These are phyloP conservation scores for Trichosporon ovoides DNA, from an alignment of 1,284 basidiomycete species.

Conservation along the genomic window DNA sequence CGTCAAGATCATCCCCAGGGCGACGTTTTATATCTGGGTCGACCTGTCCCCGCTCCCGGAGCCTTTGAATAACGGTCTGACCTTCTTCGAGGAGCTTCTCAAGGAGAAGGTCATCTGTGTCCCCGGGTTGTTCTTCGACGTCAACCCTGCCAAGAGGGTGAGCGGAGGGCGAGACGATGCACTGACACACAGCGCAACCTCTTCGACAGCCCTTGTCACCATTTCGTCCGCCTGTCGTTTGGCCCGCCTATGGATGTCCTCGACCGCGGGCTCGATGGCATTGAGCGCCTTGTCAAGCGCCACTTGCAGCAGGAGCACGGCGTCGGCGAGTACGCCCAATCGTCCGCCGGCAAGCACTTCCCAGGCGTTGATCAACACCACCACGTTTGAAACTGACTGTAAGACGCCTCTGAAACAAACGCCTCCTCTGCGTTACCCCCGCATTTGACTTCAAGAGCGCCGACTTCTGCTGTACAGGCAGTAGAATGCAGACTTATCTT, in stretches of 20 bases:
- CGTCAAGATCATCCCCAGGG: conserved; percentile 65
- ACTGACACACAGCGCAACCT: conserved; percentile 55
- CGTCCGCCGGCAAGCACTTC: conserved; percentile 17
- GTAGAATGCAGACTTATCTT: too few relatives aligned
- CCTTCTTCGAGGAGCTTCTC: conserved; percentile 90
- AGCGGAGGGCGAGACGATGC: conserved; percentile 34
- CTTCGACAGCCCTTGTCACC: conserved; percentile 85
- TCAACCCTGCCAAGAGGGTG: conserved; percentile 65
- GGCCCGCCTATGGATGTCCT: conserved; percentile 78
- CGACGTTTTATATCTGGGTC: conserved; percentile 89
- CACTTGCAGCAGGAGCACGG: conserved; percentile 24
- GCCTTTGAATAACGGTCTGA: conserved; percentile 81
- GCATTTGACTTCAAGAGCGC: too few relatives aligned
- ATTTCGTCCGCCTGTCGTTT: conserved; percentile 79
- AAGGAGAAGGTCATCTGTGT: conserved; percentile 56
- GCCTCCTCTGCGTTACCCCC: too few relatives aligned
- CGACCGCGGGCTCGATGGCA: conserved; percentile 81
- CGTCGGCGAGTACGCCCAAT: conserved; percentile 16
- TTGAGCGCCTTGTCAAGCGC: conserved; percentile 68
- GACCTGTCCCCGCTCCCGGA: conserved; percentile 69
- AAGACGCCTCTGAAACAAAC: too few relatives aligned
- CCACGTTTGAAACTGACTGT: neutral
- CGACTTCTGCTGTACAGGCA: too few relatives aligned
- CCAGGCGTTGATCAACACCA: neutral
- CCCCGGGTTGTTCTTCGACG: conserved; percentile 72